These are phyloP conservation scores for Lathyrus oleraceus DNA, from an alignment of 306 rosid species.

Conservation along the genomic window DNA sequence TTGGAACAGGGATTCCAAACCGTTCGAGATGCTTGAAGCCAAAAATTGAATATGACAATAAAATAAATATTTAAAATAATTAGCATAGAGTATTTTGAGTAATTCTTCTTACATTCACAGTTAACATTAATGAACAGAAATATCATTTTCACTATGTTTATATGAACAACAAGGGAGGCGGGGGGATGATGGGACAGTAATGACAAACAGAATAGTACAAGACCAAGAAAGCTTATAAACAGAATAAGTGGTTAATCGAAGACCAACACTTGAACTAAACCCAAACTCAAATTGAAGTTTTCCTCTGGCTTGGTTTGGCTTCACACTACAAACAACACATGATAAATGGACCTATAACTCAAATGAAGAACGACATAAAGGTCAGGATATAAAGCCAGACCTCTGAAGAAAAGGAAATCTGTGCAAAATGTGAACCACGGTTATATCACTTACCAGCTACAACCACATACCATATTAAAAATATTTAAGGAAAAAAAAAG, in stretches of 20 bases:
- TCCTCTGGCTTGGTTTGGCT: not conserved
- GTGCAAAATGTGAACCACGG: not conserved
- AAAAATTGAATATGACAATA: constrained; percentile 42
- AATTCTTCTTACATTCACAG: constrained; percentile 21
- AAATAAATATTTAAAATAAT: constrained; percentile 25
- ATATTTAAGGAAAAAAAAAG: not conserved
- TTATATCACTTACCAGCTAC: constrained; percentile 28
- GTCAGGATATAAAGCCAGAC: not conserved
- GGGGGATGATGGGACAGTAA: constrained; percentile 2
- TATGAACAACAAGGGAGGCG: not conserved
- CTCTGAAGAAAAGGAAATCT: constrained; percentile 21
- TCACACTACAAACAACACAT: constrained; percentile 3
- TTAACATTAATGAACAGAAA: constrained; percentile 16
- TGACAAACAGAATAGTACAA: constrained; percentile 17
- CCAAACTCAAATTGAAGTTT: constrained; percentile 16
- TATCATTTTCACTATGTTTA: constrained; percentile 12
- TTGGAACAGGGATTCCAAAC: constrained; percentile 89
- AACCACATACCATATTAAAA: constrained; percentile 16
- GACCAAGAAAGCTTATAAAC: constrained; percentile 31
- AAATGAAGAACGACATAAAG: constrained; percentile 21
- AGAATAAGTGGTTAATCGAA: not conserved
- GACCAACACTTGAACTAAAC: constrained; percentile 26
- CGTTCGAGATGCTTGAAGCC: constrained; percentile 72
- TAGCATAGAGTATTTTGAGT: constrained; percentile 25
- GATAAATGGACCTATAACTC: constrained; percentile 24